A percentile compares a stretch with the other conserved stretches of the same genome.
These are phyloP conservation scores for Leishmania braziliensis DNA, from an alignment of 208 protist species.

Conservation along the genomic window DNA sequence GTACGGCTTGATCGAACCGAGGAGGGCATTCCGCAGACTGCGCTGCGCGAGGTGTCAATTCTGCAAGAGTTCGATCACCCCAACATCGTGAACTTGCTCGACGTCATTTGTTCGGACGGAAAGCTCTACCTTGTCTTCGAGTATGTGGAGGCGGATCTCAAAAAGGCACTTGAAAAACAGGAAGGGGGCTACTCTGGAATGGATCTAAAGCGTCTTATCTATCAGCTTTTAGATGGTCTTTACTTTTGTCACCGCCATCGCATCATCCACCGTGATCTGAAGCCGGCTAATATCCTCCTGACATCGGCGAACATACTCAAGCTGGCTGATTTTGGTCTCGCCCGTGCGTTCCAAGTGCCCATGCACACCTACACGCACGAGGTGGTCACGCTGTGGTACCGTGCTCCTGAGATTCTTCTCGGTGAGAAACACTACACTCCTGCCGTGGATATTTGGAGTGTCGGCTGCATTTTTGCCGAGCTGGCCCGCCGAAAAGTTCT, in stretches of 20 bases:
- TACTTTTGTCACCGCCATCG: conserved; percentile 94
- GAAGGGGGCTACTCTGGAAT: conserved; percentile 67
- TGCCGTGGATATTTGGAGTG: conserved; percentile 99
- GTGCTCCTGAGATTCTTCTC: conserved; percentile 99
- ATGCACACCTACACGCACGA: conserved; percentile 99
- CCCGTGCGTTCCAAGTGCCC: conserved; percentile 97
- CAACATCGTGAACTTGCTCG: conserved; percentile 95
- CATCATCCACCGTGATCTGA: conserved; percentile 96
- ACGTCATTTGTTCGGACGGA: conserved; percentile 88
- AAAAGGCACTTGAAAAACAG: conserved; percentile 96
- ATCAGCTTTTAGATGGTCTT: conserved; percentile 92
- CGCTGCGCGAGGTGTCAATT: conserved; percentile 98
- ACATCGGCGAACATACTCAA: conserved; percentile 86
- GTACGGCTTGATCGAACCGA: conserved; percentile 97
- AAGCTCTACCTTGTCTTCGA: conserved; percentile 94
- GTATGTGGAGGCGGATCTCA: conserved; percentile 95
- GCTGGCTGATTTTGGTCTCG: conserved; percentile 97
- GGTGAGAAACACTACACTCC: conserved; percentile 99
- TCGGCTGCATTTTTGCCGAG: conserved; percentile 99
- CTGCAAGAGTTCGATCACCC: conserved; percentile 97
- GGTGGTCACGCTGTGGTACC: conserved; percentile 99
- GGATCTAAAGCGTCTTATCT: conserved; percentile 84
- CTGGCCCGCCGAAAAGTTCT: conserved; percentile 94
- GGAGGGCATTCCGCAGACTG: conserved; percentile 97
- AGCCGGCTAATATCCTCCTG: conserved; percentile 96